phyloP scores from a whole-genome alignment of 1,139 yeast species.

The Candida labiduridarum region DNA sequence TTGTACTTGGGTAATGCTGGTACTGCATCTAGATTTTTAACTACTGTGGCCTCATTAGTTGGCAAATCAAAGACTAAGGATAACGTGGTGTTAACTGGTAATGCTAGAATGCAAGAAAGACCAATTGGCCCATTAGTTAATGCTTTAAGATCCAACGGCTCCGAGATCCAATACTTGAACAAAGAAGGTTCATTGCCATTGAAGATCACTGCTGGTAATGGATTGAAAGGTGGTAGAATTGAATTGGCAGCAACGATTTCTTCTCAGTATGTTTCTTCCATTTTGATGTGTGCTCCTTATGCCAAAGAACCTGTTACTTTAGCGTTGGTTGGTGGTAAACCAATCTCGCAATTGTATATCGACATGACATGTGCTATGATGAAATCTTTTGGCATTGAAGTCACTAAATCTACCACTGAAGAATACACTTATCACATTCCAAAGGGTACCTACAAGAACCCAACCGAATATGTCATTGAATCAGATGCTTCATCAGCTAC shows the following conservation, averaged over 20 bases:
- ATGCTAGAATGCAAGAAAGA: conserved; percentile 95
- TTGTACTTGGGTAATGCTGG: conserved; percentile 97
- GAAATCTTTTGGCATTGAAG: conserved; percentile 84
- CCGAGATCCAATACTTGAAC: conserved; percentile 70
- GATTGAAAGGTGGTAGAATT: conserved; percentile 86
- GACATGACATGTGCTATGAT: conserved; percentile 98
- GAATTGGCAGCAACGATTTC: conserved; percentile 96
- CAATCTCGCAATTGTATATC: conserved; percentile 91
- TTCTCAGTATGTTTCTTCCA: conserved; percentile 95
- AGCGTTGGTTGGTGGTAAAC: conserved; percentile 91
- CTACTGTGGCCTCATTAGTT: conserved; percentile 87
- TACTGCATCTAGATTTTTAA: conserved; percentile 92
- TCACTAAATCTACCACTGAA: conserved; percentile 70
- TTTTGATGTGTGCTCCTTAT: conserved; percentile 97
- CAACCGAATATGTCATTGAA: conserved; percentile 83
- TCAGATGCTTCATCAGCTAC: conserved; percentile 99
- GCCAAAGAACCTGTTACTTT: conserved; percentile 87
- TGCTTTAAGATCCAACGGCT: conserved; percentile 82
- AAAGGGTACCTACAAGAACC: conserved; percentile 75
- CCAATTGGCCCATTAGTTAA: conserved; percentile 97
- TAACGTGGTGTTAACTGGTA: conserved; percentile 79
- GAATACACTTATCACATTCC: conserved; percentile 90
- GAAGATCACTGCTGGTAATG: conserved; percentile 66
- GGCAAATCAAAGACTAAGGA: conserved; percentile 34
- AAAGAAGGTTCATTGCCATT: conserved; percentile 85